These are phyloP conservation scores for Neltuma alba DNA, from an alignment of 306 rosid genomes.

Conservation along the genomic window DNA sequence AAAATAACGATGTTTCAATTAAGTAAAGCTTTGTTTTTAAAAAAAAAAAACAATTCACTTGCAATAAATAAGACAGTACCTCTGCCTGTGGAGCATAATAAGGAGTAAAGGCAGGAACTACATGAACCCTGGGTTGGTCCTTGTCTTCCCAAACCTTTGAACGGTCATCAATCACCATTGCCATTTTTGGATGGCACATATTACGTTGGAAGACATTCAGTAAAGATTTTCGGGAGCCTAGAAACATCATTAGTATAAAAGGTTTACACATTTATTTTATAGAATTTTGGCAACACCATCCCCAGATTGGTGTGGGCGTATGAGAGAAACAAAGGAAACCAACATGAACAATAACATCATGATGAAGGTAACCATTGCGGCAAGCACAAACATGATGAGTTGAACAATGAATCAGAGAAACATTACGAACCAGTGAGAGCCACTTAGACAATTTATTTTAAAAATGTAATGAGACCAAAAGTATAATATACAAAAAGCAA, in stretches of 20 bases:
- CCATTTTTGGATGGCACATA: conserved; percentile 78
- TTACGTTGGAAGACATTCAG: conserved; percentile 79
- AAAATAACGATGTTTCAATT: not conserved
- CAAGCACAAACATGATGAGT: not conserved
- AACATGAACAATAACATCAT: conserved; percentile 31
- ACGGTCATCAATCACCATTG: conserved; percentile 80
- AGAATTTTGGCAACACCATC: not conserved
- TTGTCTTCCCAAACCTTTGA: conserved; percentile 80
- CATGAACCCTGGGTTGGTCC: conserved; percentile 81
- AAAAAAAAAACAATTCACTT: not conserved
- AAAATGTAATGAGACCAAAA: not conserved
- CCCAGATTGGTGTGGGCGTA: not conserved
- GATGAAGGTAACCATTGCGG: conserved; percentile 23
- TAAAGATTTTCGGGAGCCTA: conserved; percentile 72
- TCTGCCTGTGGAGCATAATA: conserved; percentile 79
- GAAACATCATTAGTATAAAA: not conserved
- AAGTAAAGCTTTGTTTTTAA: not conserved
- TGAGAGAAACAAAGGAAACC: not conserved
- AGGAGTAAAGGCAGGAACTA: conserved; percentile 86
- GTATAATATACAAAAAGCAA: not conserved
- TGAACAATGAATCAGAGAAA: not conserved
- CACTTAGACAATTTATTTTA: not conserved
- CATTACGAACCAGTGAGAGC: conserved; percentile 23
- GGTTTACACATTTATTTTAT: not conserved
- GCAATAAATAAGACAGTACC: conserved; percentile 27